Percentiles rank a stretch among this genome's conserved stretches.
phyloP scores from a whole-genome alignment of 2,329 filamentous ascomycete genomes.

The Alternaria consortialis region DNA sequence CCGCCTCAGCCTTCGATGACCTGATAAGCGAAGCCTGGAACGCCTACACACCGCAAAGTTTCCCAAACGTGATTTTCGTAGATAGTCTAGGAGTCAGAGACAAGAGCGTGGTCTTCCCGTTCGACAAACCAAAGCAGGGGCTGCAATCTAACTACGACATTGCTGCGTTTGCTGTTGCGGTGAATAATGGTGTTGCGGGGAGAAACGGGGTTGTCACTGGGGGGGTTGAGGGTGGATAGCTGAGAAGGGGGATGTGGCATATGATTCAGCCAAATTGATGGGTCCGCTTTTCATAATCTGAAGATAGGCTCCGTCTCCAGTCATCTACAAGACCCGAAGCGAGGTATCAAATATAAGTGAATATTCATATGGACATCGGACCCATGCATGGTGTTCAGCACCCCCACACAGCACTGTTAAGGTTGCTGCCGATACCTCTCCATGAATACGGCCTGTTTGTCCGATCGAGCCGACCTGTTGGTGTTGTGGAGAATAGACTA shows the following conservation, averaged over 20 bases:
- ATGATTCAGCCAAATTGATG: neutral
- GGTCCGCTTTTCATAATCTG: neutral
- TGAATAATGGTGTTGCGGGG: constrained; percentile 49
- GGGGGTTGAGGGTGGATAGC: neutral
- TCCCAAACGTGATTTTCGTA: constrained; percentile 50
- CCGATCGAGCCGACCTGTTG: neutral
- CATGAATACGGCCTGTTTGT: neutral
- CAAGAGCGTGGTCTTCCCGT: constrained; percentile 44
- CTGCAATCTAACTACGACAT: constrained; percentile 40
- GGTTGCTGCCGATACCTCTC: neutral
- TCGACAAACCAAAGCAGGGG: constrained; percentile 32
- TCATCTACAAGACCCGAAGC: neutral
- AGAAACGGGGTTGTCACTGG: constrained; percentile 39
- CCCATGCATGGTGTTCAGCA: neutral
- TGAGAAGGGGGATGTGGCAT: neutral
- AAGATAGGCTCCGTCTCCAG: neutral
- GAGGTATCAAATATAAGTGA: neutral
- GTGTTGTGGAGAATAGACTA: neutral
- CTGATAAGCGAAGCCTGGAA: constrained; percentile 47
- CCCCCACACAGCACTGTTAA: neutral
- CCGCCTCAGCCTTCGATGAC: constrained; percentile 39
- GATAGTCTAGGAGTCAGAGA: constrained; percentile 46
- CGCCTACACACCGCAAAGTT: constrained; percentile 44
- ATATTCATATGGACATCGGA: neutral
- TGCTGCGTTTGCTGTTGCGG: constrained; percentile 45